Base-by-base conservation (phyloP, 495 filamentous ascomycete species). In the Tetracladium marchalianum region DNA sequence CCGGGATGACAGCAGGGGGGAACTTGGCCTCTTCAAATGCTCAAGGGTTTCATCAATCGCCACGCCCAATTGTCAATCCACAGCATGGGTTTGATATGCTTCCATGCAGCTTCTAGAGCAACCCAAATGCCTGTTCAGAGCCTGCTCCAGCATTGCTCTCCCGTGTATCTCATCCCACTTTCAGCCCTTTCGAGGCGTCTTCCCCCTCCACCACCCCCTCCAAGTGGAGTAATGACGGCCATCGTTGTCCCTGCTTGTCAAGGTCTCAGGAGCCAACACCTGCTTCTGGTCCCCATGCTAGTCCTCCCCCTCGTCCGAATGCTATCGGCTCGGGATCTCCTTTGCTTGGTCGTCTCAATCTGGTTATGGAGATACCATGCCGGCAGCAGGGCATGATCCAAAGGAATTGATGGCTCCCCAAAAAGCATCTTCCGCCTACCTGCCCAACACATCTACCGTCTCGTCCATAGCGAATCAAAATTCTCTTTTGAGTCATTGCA, bases 371-470 rank as follows among this genome's bases (percentile, higher is more conserved):
- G 11, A 11, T n/a, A 36, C 41, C 39, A 27, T 27, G 22, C 22
- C 22, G 22, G 22, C 22, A 27, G 22, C 22, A 46, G 31, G 46
- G 53, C 53, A 50, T 52, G 42, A 51, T 46, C 52, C 35, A 18
- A 49, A 45, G n/a, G 41, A 27, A 27, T 44, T 44, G 41, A 44
- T 44, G 41, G 31, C 31, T 19, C 38, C 41, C 19, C 42, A 11
- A 46, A 49, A 50, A 41, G 45, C 45, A 46, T 49, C 42, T 37
- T 36, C 34, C 19, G 17, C 43, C 40, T 49, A 32, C 19, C 19
- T 45, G 55, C 47, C 44, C 52, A 51, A 51, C 38, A 54, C 55
- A 52, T 34, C 31, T 51, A 35, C 33, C 41, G 55, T 57, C 51
- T 54, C 51, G 51, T 37, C 31, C 27, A 45, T 48, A 44, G 47